Evolutionary conservation across 1,284 basidiomycete genomes (phyloP).

Genomic region (Melampsora medusae): DNA sequence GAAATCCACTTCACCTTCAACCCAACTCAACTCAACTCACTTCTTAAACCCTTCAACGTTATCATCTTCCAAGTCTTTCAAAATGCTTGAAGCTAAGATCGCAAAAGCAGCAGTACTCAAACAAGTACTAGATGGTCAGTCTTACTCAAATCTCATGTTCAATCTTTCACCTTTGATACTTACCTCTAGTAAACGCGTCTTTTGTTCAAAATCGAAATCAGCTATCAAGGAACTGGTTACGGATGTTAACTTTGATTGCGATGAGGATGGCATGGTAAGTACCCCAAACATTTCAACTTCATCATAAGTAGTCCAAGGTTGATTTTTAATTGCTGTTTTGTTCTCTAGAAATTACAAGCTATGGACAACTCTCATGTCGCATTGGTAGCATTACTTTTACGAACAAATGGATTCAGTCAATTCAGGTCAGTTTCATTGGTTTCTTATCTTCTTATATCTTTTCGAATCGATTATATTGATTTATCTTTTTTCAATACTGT

Average conservation of each 20-base stretch:
- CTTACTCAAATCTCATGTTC: background rate
- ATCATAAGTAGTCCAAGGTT: background rate
- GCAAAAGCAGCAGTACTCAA: slow-evolving; percentile 78
- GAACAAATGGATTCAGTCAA: slow-evolving; percentile 71
- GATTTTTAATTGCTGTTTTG: slow-evolving; percentile 7
- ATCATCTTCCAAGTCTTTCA: background rate
- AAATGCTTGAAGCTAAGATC: slow-evolving; percentile 87
- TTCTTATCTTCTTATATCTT: background rate
- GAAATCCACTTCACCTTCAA: no score
- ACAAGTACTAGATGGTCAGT: slow-evolving; percentile 78
- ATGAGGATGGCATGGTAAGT: slow-evolving; percentile 87
- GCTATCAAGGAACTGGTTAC: slow-evolving; percentile 97
- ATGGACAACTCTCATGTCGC: slow-evolving; percentile 99
- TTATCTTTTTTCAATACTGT: slow-evolving; percentile 38
- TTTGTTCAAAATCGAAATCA: slow-evolving; percentile 48
- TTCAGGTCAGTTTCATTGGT: slow-evolving; percentile 52
- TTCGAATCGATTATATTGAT: background rate
- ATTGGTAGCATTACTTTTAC: slow-evolving; percentile 78
- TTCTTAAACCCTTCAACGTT: no score
- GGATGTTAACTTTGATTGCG: slow-evolving; percentile 97
- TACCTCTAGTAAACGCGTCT: slow-evolving; percentile 9
- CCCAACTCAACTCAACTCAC: no score
- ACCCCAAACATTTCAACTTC: background rate
- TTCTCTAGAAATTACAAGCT: slow-evolving; percentile 74
- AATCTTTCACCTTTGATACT: background rate